Evolutionary conservation across 331 rosid species (phyloP).

Genomic region (Rosa hybrid): DNA sequence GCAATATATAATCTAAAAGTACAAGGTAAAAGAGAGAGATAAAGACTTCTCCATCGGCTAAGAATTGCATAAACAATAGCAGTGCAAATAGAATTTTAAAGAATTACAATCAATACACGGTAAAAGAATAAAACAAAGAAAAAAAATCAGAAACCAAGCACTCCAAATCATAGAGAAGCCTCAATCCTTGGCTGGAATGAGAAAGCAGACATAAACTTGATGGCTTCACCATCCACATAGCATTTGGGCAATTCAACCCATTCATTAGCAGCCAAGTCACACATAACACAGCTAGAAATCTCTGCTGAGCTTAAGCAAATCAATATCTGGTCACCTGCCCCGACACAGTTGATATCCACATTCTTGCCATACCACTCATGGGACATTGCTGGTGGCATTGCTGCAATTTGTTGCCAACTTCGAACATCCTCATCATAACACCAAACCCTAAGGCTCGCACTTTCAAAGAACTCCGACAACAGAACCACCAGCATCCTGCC

Average conservation of each 20-base stretch:
- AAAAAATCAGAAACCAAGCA: constrained; percentile 1
- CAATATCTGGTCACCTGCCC: constrained; percentile 63
- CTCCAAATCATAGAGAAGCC: constrained; percentile 44
- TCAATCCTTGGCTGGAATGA: constrained; percentile 94
- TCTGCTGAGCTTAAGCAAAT: constrained; percentile 76
- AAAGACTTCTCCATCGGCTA: constrained; percentile 26
- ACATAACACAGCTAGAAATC: constrained; percentile 54
- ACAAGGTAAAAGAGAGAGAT: neutral
- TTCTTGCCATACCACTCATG: constrained; percentile 90
- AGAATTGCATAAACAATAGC: constrained; percentile 29
- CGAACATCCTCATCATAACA: constrained; percentile 52
- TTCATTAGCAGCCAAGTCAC: constrained; percentile 60
- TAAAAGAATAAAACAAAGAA: constrained; percentile 25
- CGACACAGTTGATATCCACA: constrained; percentile 91
- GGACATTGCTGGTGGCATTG: constrained; percentile 87
- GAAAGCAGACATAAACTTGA: constrained; percentile 89
- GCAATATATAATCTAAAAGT: neutral
- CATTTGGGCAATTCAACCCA: constrained; percentile 83
- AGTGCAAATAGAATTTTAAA: constrained; percentile 11
- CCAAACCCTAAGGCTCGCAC: constrained; percentile 83
- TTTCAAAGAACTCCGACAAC: constrained; percentile 78
- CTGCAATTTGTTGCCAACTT: constrained; percentile 78
- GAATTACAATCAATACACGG: neutral
- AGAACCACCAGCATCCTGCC: constrained; percentile 82
- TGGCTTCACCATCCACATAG: constrained; percentile 59